Percentiles rank a stretch among this genome's conserved stretches.
Evolutionary conservation across 2,329 filamentous ascomycete genomes (phyloP).

Genomic region (Hypocrella siamensis): DNA sequence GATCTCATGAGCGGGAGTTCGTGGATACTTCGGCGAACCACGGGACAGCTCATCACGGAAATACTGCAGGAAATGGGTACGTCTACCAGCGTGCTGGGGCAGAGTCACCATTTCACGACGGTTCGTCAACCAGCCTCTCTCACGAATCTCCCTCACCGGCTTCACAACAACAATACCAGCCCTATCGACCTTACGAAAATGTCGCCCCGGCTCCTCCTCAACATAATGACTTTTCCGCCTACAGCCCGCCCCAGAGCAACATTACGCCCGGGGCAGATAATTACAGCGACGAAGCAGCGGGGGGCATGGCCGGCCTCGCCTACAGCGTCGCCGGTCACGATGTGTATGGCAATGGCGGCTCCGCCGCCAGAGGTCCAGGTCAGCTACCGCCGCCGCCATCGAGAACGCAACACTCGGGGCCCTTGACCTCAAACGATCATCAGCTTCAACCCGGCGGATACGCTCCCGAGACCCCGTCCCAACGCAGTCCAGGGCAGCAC

Average conservation of each 20-base stretch:
- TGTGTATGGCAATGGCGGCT: slow-evolving; percentile 46
- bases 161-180: no score
- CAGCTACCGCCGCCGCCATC: slow-evolving; percentile 22
- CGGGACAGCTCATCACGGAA: background rate
- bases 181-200: slow-evolving; percentile 1
- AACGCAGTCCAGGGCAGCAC: slow-evolving; percentile 1
- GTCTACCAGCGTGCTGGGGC: slow-evolving; percentile 1
- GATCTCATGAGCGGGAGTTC: slow-evolving; percentile 20
- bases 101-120: slow-evolving; percentile 14
- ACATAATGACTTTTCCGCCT: slow-evolving; percentile 10
- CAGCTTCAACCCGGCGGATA: slow-evolving; percentile 8
- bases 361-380: slow-evolving; percentile 34
- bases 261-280: slow-evolving; percentile 53
- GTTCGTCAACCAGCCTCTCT: slow-evolving; percentile 6
- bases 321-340: slow-evolving; percentile 49
- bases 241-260: slow-evolving; percentile 14
- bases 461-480: slow-evolving; percentile 3
- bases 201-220: slow-evolving; percentile 6
- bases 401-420: slow-evolving; percentile 11
- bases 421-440: slow-evolving; percentile 7
- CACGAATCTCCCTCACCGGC: no score
- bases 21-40: slow-evolving; percentile 11
- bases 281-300: slow-evolving; percentile 43
- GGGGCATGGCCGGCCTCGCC: slow-evolving; percentile 54
- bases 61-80: slow-evolving; percentile 8